Evolutionary conservation across 768 basidiomycete species (phyloP).

Genomic region (Royoungia palumana): DNA sequence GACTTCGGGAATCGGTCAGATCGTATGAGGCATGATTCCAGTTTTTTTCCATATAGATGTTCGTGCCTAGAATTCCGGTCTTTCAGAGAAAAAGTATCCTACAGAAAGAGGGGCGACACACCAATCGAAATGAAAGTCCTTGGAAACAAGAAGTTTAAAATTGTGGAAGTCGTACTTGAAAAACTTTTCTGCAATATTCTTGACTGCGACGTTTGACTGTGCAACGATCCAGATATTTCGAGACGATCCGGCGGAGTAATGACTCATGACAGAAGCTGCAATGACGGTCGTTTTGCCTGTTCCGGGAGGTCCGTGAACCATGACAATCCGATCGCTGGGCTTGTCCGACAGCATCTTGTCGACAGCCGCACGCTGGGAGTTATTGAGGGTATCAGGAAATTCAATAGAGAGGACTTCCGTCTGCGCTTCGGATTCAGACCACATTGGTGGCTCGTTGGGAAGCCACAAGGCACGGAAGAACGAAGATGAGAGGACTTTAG

Average conservation of each 20-base stretch:
- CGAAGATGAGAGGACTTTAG: constrained; percentile 16
- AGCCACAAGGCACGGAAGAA: constrained; percentile 31
- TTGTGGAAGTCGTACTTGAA: constrained; percentile 27
- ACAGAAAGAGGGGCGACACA: constrained; percentile 12
- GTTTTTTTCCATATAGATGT: constrained; percentile 40
- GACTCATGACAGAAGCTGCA: constrained; percentile 32
- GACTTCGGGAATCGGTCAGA: constrained; percentile 29
- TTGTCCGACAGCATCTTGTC: constrained; percentile 27
- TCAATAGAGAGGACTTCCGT: not conserved
- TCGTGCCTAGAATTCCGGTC: constrained; percentile 41
- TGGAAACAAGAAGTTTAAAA: constrained; percentile 44
- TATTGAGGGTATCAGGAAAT: constrained; percentile 15
- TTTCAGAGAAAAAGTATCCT: not conserved
- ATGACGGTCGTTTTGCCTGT: constrained; percentile 47
- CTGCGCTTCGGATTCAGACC: constrained; percentile 8
- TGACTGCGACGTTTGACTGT: constrained; percentile 51
- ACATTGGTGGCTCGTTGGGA: constrained; percentile 13
- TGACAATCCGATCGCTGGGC: constrained; percentile 20
- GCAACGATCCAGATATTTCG: constrained; percentile 40
- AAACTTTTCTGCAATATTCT: constrained; percentile 51
- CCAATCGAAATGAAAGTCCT: constrained; percentile 47
- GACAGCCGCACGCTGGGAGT: constrained; percentile 29
- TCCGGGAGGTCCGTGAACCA: constrained; percentile 39
- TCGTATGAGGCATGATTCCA: constrained; percentile 36
- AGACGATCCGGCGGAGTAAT: constrained; percentile 5